Percentiles rank a stretch among this genome's conserved stretches.
Conservation (phyloP, 768 basidiomycete species). For the Leccinum broughii region DNA sequence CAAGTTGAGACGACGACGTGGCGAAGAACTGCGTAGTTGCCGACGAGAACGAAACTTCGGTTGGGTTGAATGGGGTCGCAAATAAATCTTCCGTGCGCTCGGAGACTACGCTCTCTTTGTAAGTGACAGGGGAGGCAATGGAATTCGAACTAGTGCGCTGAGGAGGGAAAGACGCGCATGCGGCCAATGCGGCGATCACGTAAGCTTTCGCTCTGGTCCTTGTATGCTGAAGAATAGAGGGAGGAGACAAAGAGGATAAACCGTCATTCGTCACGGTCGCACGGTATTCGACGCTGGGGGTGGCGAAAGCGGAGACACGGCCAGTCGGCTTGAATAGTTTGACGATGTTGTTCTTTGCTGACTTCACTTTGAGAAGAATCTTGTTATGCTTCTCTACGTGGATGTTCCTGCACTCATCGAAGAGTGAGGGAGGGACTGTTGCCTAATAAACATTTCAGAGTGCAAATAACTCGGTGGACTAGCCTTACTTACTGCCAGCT, state of each 20-base stretch:
- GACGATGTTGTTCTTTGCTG: slow-evolving; percentile 13
- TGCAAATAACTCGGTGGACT: background rate
- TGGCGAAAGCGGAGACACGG: background rate
- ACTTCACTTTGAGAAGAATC: slow-evolving; percentile 13
- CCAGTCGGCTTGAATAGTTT: slow-evolving; percentile 17
- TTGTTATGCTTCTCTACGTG: slow-evolving; percentile 7
- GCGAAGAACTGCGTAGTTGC: background rate
- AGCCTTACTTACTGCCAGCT: slow-evolving; percentile 7
- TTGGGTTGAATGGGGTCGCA: background rate
- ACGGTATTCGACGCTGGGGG: background rate
- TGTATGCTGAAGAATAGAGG: background rate
- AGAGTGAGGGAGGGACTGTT: background rate
- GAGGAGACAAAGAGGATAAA: background rate
- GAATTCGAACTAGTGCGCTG: background rate
- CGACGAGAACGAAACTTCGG: background rate
- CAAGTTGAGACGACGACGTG: background rate
- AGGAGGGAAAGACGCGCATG: background rate
- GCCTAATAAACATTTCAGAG: background rate
- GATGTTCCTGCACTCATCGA: background rate
- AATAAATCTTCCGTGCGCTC: background rate
- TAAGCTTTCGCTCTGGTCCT: background rate
- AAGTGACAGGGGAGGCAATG: background rate
- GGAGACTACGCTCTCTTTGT: background rate
- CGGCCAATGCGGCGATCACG: background rate
- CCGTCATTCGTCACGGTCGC: background rate